Base-by-base conservation (phyloP, 108 stramenopile genomes). In the Conticribra weissflogii region DNA sequence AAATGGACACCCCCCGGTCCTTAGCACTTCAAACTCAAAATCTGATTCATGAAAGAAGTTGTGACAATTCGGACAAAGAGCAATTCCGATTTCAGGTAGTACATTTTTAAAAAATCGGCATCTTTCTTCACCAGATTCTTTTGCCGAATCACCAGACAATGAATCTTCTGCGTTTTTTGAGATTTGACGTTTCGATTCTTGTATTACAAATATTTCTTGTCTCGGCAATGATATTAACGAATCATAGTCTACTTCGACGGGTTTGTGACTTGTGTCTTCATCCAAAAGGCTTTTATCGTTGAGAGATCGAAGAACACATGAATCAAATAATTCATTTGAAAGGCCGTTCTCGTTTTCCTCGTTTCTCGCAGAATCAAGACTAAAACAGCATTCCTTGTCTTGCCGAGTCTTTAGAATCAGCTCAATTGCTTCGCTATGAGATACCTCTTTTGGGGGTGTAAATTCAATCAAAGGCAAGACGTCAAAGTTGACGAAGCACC, bases 381-480 rank as follows among this genome's bases (percentile, higher is more conserved):
- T n/a, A n/a, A n/a, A n/a, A n/a, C n/a, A n/a, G n/a, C n/a, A n/a
- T n/a, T n/a, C n/a, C n/a, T n/a, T n/a, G n/a, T n/a, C n/a, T n/a
- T n/a, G n/a, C n/a, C n/a, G n/a, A n/a, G n/a, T n/a, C n/a, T 33
- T 46, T 55, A 54, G 45, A 44, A 66, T 22, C 58, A 81, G 56
- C n/a, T 81, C 83, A 15, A 86, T 82, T 7, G 83, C 86, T 19
- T 60, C 59, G 3, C 45, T 33, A 51, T 89, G 85, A 14, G 41
- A n/a, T 2, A 89, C 46, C 15, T 22, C 27, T 2, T 50, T 21
- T 7, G 74, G 85, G 19, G 88, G 88, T 21, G 74, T 71, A 51
- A 92, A 92, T 58, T 92, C 87, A 14, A 92, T 88, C 31, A 92
- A 78, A 0, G 89, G 91, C 45, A 92, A 70, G 1, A 87, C 59